A percentile compares a stretch with the other conserved stretches of the same genome.
phyloP scores from a whole-genome alignment of 2,329 filamentous ascomycete genomes.

The Fusarium oxysporum region DNA sequence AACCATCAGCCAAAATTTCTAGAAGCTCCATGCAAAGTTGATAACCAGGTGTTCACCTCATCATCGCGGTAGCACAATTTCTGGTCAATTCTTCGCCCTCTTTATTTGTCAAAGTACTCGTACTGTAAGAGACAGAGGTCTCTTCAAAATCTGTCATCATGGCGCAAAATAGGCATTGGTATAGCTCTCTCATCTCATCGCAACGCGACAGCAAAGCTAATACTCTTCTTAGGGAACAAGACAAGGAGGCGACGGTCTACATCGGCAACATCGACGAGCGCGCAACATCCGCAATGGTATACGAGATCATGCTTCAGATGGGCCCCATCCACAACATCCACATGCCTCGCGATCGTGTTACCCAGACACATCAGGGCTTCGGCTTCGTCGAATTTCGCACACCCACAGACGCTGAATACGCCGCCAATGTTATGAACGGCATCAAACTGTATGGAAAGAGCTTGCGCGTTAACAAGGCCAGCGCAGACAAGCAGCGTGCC shows the following conservation, averaged over 20 bases:
- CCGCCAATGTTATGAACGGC: conserved; percentile 95
- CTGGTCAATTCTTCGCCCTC: background rate
- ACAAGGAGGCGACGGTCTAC: conserved; percentile 98
- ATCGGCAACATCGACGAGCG: conserved; percentile 99
- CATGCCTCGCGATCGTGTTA: conserved; percentile 97
- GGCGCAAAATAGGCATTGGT: conserved; percentile 81
- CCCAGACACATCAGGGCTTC: conserved; percentile 96
- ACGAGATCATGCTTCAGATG: conserved; percentile 98
- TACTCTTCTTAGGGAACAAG: conserved; percentile 81
- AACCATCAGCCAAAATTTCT: conserved; percentile 45
- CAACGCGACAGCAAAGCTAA: conserved; percentile 28
- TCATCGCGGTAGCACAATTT: background rate
- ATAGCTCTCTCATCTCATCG: conserved; percentile 45
- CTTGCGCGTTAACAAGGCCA: conserved; percentile 93
- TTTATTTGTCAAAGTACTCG: background rate
- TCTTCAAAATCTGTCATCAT: conserved; percentile 59
- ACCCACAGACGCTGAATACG: conserved; percentile 96
- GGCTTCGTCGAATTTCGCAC: conserved; percentile 99
- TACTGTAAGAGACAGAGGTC: conserved; percentile 3
- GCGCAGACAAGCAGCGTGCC: conserved; percentile 92
- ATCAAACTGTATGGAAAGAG: conserved; percentile 93
- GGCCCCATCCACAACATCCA: conserved; percentile 98
- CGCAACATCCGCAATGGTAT: conserved; percentile 88
- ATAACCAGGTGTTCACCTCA: conserved; percentile 15
- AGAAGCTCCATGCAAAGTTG: conserved; percentile 31